Conservation (phyloP, 2,329 filamentous ascomycete species). For the Chaetomium sp. region DNA sequence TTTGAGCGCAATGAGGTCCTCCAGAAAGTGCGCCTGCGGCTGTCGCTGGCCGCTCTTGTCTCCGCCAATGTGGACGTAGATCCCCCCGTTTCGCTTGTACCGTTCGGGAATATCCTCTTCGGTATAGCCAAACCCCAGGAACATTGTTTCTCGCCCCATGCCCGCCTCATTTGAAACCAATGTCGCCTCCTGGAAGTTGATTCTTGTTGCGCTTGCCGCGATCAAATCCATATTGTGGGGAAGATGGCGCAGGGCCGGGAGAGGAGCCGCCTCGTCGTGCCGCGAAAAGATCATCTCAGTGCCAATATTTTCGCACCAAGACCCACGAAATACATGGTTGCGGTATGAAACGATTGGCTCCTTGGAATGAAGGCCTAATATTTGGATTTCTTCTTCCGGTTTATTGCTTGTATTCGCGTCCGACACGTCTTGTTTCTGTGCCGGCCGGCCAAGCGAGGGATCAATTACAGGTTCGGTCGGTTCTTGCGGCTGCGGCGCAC, state of each 20-base stretch:
- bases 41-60: conserved; percentile 43
- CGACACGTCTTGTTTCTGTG: conserved; percentile 18
- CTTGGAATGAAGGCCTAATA: conserved; percentile 71
- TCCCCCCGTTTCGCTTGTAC: conserved; percentile 27
- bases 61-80: conserved; percentile 41
- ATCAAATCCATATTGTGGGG: conserved; percentile 62
- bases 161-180: conserved; percentile 41
- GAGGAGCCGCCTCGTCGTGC: conserved; percentile 35
- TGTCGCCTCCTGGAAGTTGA: conserved; percentile 60
- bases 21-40: conserved; percentile 52
- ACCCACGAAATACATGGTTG: conserved; percentile 69
- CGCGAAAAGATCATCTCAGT: conserved; percentile 70
- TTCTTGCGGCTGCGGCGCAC: conserved; percentile 6
- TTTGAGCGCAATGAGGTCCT: conserved; percentile 60
- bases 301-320: conserved; percentile 77
- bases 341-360: conserved; percentile 77
- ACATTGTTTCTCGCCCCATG: not conserved
- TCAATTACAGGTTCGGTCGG: conserved; percentile 15
- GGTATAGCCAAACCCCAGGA: conserved; percentile 2
- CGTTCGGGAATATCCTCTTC: conserved; percentile 22
- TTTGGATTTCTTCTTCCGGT: conserved; percentile 50
- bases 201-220: conserved; percentile 61
- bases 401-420: conserved; percentile 10
- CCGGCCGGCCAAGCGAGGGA: conserved; percentile 12
- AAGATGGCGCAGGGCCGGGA: conserved; percentile 45